Base-by-base conservation (phyloP, 345 rosid genomes). In the Conringia planisiliqua region DNA sequence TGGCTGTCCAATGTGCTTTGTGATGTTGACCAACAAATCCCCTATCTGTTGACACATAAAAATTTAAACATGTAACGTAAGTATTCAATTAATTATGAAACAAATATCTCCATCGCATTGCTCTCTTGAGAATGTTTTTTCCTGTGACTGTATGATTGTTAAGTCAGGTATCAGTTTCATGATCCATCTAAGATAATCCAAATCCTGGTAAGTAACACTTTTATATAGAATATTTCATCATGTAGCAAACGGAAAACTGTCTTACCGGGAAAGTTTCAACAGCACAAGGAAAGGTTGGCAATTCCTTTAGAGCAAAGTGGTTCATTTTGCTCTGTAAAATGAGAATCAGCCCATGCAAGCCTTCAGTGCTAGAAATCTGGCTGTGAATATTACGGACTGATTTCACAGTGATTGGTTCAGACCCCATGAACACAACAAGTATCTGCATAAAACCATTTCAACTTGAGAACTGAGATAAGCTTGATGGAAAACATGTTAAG, bases 211-310 rank as follows among this genome's bases (percentile, higher is more conserved):
- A 42, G 16, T 63, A 13, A 26, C 67, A 42, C 36, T 42, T 20
- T 6, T 24, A 62, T 24, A 10, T 32, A 35, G 6, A 17, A 27
- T 29, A 27, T 63, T 22, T 14, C 56, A 55, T 39, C 32, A 14
- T 8, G 35, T 36, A 47, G 51, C 51, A 35, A 61, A 44, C 16
- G 2, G 18, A 33, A 33, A 10, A 70, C 18, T 13, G 5, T 14
- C 78, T 79, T 55, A 79, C 82, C 54, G 30, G 70, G 54, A 73
- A 79, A 68, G 71, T 73, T 73, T 79, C 78, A 30, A 73, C 82
- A 20, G 58, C 18, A 5, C 35, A 36, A n/a, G 75, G 78, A 51
- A 73, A 73, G 24, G 71, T 73, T 62, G 74, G 5, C 55, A 68
- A 48, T 62, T 61, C 82, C 66, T 73, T 79, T 16, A 16, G 59